Percentiles rank a stretch among this genome's conserved stretches.
Conservation (phyloP, 352 stramenopile species). For the Globisporangium sylvaticum region DNA sequence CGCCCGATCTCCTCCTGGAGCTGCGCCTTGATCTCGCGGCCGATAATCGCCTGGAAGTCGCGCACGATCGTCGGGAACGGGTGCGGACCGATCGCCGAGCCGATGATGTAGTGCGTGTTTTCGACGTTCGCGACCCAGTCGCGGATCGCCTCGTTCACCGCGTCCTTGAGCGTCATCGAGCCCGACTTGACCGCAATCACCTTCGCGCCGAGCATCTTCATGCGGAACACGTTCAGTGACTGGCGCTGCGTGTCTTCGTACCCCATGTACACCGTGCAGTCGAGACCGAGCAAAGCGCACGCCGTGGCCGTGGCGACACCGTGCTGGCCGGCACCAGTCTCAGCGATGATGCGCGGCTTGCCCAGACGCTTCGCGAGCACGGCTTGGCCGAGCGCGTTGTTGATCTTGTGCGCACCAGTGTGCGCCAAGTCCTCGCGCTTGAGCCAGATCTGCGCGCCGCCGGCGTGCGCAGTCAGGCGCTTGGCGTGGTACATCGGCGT, state of each 20-base stretch:
- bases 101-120: slow-evolving; percentile 98
- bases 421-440: slow-evolving; percentile 98
- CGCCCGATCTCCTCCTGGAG: slow-evolving; percentile 93
- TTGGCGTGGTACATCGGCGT: slow-evolving; percentile 97
- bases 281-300: slow-evolving; percentile 93
- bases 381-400: slow-evolving; percentile 97
- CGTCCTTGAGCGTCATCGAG: slow-evolving; percentile 97
- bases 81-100: slow-evolving; percentile 96
- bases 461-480: slow-evolving; percentile 91
- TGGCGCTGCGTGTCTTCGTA: slow-evolving; percentile 97
- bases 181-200: slow-evolving; percentile 96
- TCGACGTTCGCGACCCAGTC: slow-evolving; percentile 99
- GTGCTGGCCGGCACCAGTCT: slow-evolving; percentile 98
- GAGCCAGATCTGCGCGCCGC: slow-evolving; percentile 95
- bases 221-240: slow-evolving; percentile 98
- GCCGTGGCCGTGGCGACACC: slow-evolving; percentile 97
- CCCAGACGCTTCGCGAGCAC: slow-evolving; percentile 94
- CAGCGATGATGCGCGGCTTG: slow-evolving; percentile 97
- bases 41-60: slow-evolving; percentile 97
- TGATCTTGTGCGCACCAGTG: slow-evolving; percentile 99
- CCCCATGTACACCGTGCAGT: slow-evolving; percentile 99
- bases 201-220: slow-evolving; percentile 99
- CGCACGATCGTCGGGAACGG: slow-evolving; percentile 98
- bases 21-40: slow-evolving; percentile 91
- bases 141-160: slow-evolving; percentile 98